Conservation (phyloP, 495 filamentous ascomycete species). For the Aspergillus homomorphus region DNA sequence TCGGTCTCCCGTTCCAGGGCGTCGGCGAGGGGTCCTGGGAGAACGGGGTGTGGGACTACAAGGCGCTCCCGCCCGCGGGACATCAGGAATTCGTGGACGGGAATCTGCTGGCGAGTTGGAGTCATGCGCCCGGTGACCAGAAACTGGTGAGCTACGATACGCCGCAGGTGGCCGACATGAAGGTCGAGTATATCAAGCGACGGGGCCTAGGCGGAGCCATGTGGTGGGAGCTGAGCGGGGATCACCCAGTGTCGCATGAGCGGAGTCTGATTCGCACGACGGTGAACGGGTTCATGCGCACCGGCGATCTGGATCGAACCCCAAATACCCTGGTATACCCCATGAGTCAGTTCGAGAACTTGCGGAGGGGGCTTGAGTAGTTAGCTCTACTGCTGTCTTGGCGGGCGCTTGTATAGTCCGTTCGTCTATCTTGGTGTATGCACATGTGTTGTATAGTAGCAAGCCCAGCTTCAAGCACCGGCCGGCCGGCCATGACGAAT, state of each 20-base stretch:
- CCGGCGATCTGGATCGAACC: conserved; percentile 2
- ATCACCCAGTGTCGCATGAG: neutral
- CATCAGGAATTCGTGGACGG: conserved; percentile 21
- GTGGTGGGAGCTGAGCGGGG: conserved; percentile 19
- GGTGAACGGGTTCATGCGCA: neutral
- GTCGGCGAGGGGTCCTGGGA: conserved; percentile 68
- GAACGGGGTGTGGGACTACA: conserved; percentile 77
- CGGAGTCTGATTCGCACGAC: neutral
- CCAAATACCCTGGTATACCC: conserved; percentile 7
- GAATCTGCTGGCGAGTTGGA: conserved; percentile 14
- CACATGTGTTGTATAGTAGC: too few species aligned
- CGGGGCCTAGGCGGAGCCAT: conserved; percentile 15
- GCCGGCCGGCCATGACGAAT: too few species aligned
- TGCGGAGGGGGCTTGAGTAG: conserved; percentile 9
- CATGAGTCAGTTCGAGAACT: conserved; percentile 6
- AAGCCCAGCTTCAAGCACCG: too few species aligned
- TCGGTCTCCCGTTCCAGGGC: conserved; percentile 64
- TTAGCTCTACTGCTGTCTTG: neutral
- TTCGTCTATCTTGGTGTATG: too few species aligned
- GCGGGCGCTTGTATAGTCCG: neutral
- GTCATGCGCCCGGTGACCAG: conserved; percentile 1
- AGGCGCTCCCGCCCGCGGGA: conserved; percentile 49
- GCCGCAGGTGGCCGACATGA: conserved; percentile 7
- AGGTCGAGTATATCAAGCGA: conserved; percentile 11
- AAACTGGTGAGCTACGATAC: conserved; percentile 19